These are phyloP conservation scores for Dactylonectria macrodidyma DNA, from an alignment of 2,329 filamentous ascomycete genomes.

Conservation along the genomic window DNA sequence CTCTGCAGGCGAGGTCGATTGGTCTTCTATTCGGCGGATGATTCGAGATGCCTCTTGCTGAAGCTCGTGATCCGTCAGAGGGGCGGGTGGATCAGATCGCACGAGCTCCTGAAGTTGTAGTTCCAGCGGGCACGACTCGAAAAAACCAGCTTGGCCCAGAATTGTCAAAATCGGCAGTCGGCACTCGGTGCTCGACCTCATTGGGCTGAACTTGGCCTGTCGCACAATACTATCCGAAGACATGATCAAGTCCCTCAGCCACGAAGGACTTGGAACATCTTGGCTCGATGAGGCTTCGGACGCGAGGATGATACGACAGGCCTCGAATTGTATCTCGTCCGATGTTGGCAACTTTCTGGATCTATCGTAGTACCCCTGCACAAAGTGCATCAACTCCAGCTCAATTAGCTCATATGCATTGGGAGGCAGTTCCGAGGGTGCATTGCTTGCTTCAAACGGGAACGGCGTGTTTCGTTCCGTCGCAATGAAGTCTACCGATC, in stretches of 20 bases:
- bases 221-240: slow-evolving; percentile 18
- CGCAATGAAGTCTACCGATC: slow-evolving; percentile 22
- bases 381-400: slow-evolving; percentile 31
- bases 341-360: slow-evolving; percentile 10
- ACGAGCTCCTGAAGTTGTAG: slow-evolving; percentile 14
- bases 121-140: slow-evolving; percentile 23
- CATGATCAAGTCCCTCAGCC: slow-evolving; percentile 35
- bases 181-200: slow-evolving; percentile 22
- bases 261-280: slow-evolving; percentile 18
- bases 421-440: slow-evolving; percentile 13
- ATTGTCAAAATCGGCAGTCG: slow-evolving; percentile 9
- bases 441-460: slow-evolving; percentile 31
- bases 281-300: slow-evolving; percentile 24
- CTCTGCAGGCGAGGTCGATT: slow-evolving; percentile 17
- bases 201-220: slow-evolving; percentile 18
- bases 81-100: not conserved
- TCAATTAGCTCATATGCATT: slow-evolving; percentile 34
- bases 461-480: slow-evolving; percentile 26
- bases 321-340: slow-evolving; percentile 33
- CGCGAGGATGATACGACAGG: slow-evolving; percentile 30
- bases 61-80: slow-evolving; percentile 22
- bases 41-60: slow-evolving; percentile 26
- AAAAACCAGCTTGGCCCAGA: slow-evolving; percentile 18
- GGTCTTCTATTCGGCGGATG: slow-evolving; percentile 14
- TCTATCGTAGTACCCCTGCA: slow-evolving; percentile 21